These are phyloP conservation scores for Colletotrichum truncatum DNA, from an alignment of 2,329 filamentous ascomycete genomes.

Conservation along the genomic window DNA sequence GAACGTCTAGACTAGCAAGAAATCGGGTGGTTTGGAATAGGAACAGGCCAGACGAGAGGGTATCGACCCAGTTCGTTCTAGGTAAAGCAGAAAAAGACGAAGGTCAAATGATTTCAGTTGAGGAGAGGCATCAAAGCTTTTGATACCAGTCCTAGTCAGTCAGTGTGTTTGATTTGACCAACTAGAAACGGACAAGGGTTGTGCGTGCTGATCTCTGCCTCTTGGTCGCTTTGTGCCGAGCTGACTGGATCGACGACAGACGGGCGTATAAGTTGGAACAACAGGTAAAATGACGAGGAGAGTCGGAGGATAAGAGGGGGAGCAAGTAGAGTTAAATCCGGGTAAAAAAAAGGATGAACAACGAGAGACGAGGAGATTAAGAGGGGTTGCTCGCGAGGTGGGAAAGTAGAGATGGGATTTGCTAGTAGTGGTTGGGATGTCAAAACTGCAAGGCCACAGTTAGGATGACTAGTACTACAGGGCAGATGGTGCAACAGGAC, in stretches of 20 bases:
- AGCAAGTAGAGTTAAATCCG: neutral
- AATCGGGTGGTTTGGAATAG: neutral
- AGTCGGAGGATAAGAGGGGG: neutral
- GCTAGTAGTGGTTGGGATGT: too few species aligned
- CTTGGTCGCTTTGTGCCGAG: neutral
- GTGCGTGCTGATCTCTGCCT: neutral
- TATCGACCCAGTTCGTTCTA: slow-evolving; percentile 10
- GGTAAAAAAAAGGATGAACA: neutral
- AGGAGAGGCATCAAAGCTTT: slow-evolving; percentile 27
- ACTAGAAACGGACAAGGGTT: slow-evolving; percentile 29
- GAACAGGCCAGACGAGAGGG: neutral
- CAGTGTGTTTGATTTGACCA: slow-evolving; percentile 30
- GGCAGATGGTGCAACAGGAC: slow-evolving; percentile 1
- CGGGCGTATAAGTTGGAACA: neutral
- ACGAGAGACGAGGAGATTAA: neutral
- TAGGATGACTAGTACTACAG: neutral
- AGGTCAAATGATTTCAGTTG: slow-evolving; percentile 24
- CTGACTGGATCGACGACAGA: neutral
- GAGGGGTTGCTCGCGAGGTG: neutral
- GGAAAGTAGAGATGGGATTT: neutral
- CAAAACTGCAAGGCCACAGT: neutral
- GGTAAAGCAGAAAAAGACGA: neutral
- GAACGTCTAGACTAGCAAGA: slow-evolving; percentile 10
- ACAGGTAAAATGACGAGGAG: neutral
- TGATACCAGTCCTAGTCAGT: slow-evolving; percentile 25